These are phyloP conservation scores for Ganoderma sinense DNA, from an alignment of 1,284 basidiomycete genomes.

Conservation along the genomic window DNA sequence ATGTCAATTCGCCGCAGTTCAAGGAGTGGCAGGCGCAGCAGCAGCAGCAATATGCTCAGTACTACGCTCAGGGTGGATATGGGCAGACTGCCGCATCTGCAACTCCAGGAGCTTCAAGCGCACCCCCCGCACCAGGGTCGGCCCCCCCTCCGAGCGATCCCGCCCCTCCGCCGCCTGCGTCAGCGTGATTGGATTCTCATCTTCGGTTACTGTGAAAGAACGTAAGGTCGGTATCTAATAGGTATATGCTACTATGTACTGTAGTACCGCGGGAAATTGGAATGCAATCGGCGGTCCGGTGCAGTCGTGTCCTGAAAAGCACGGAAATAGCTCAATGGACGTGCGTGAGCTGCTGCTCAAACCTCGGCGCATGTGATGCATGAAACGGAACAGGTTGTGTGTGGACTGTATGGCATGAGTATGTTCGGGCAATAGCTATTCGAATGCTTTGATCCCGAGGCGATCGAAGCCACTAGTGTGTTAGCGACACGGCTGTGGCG, in stretches of 20 bases:
- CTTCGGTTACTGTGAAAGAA: constrained; percentile 4
- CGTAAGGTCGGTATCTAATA: constrained; percentile 34
- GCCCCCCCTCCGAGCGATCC: constrained; percentile 48
- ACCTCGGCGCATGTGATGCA: background rate
- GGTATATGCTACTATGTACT: constrained; percentile 32
- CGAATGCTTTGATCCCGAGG: background rate
- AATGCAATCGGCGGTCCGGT: constrained; percentile 11
- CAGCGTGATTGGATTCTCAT: constrained; percentile 32
- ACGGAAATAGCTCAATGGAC: background rate
- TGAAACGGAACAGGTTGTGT: background rate
- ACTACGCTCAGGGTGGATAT: constrained; percentile 61
- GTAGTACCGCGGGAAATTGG: constrained; percentile 25
- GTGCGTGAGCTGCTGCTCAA: background rate
- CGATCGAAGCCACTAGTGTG: background rate
- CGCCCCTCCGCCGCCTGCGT: constrained; percentile 46
- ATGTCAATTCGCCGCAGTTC: constrained; percentile 83
- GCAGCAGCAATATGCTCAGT: constrained; percentile 76
- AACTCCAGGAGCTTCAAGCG: constrained; percentile 27
- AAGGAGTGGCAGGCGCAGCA: constrained; percentile 80
- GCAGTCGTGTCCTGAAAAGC: background rate
- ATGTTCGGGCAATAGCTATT: background rate
- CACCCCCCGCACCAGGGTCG: constrained; percentile 35
- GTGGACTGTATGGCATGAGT: background rate
- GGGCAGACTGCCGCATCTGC: constrained; percentile 25
- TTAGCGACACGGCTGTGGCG: background rate